Conservation (phyloP, 345 rosid genomes). For the Syzygium grande region DNA sequence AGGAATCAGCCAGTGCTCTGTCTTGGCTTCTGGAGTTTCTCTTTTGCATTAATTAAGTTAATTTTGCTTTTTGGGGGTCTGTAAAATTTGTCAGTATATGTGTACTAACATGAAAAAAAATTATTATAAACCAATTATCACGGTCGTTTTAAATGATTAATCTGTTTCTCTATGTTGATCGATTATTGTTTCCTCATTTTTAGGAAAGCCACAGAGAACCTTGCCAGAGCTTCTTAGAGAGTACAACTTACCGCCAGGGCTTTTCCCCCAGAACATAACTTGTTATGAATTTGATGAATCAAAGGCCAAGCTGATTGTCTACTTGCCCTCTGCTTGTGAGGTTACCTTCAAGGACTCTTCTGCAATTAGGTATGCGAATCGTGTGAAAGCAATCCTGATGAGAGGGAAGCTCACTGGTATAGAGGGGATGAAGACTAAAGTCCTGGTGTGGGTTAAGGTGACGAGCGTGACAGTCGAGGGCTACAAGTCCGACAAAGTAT, state of each 20-base stretch:
- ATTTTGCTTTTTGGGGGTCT: not conserved
- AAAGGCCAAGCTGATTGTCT: conserved; percentile 72
- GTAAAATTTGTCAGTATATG: not conserved
- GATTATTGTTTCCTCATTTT: not conserved
- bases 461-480: conserved; percentile 64
- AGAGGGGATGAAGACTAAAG: conserved; percentile 97
- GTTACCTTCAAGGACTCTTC: conserved; percentile 83
- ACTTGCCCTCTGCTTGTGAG: conserved; percentile 71
- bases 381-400: conserved; percentile 67
- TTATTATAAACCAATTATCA: not conserved
- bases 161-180: not conserved
- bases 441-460: conserved; percentile 88
- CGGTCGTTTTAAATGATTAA: not conserved
- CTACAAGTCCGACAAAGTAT: conserved; percentile 81
- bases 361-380: conserved; percentile 65
- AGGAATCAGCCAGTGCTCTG: not conserved
- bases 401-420: conserved; percentile 72
- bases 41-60: not conserved
- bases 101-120: not conserved
- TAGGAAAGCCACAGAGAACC: conserved; percentile 72
- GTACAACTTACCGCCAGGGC: conserved; percentile 81
- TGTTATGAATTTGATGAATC: conserved; percentile 88
- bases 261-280: conserved; percentile 78
- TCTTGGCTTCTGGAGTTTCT: not conserved
- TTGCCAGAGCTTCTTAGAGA: conserved; percentile 89